Percentiles rank a stretch among this genome's conserved stretches.
These are phyloP conservation scores for Exophiala sideris DNA, from an alignment of 2,329 filamentous ascomycete species.

Conservation along the genomic window DNA sequence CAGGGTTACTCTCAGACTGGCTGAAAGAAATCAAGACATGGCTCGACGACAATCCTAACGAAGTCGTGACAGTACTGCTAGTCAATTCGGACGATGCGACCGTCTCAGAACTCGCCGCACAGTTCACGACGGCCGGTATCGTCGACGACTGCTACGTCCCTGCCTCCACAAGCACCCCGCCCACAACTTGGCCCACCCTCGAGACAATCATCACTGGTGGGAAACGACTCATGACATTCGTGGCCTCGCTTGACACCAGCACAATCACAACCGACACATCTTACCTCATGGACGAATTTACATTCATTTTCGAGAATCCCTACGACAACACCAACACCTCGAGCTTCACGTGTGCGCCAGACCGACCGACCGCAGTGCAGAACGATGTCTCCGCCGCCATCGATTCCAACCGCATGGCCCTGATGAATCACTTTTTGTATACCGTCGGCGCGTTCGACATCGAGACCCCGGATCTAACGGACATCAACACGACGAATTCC, in stretches of 20 bases:
- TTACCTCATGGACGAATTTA: conserved; percentile 44
- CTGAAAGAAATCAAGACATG: conserved; percentile 62
- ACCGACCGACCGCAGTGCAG: conserved; percentile 58
- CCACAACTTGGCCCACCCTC: conserved; percentile 66
- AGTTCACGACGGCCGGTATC: conserved; percentile 59
- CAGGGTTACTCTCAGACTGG: conserved; percentile 64
- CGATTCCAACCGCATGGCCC: conserved; percentile 59
- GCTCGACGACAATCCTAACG: conserved; percentile 67
- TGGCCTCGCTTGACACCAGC: conserved; percentile 48
- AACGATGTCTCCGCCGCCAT: conserved; percentile 51
- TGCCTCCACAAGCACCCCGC: conserved; percentile 40
- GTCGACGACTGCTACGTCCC: conserved; percentile 60
- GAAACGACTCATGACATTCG: conserved; percentile 66
- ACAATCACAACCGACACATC: conserved; percentile 35
- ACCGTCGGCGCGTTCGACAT: conserved; percentile 50
- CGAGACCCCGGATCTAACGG: conserved; percentile 58
- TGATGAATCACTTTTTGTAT: conserved; percentile 76
- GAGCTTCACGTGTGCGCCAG: conserved; percentile 69
- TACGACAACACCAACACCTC: conserved; percentile 61
- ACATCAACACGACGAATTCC: conserved; percentile 64
- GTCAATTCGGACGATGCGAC: conserved; percentile 65
- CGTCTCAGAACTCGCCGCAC: conserved; percentile 53
- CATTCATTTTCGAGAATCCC: conserved; percentile 65
- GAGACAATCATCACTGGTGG: conserved; percentile 62
- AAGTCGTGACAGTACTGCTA: conserved; percentile 71